Conservation (phyloP, 176 grass and related monocot species). For the Oryza meridionalis region DNA sequence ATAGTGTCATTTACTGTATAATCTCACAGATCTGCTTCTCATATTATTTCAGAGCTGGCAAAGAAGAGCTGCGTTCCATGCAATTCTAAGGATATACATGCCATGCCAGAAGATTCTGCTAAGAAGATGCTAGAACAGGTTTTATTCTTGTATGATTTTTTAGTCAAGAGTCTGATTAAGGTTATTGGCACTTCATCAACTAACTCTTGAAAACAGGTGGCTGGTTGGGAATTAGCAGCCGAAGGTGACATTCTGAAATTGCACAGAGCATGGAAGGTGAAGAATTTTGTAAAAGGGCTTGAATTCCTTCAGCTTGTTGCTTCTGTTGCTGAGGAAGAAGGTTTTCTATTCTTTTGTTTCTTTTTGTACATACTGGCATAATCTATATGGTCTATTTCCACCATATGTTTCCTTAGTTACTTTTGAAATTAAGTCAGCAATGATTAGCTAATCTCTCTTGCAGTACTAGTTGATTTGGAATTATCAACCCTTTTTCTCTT, state of each 20-base stretch:
- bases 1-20: background rate
- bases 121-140: constrained; percentile 73
- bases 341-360: constrained; percentile 39
- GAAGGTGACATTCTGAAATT: constrained; percentile 71
- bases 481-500: background rate
- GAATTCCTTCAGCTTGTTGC: constrained; percentile 91
- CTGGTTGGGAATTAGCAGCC: constrained; percentile 62
- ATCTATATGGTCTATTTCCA: constrained; percentile 1
- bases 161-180: constrained; percentile 5
- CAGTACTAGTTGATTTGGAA: constrained; percentile 1
- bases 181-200: constrained; percentile 9
- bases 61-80: constrained; percentile 79
- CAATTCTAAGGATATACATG: constrained; percentile 67
- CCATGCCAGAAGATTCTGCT: constrained; percentile 87
- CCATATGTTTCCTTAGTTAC: background rate
- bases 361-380: background rate
- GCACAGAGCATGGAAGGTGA: constrained; percentile 78
- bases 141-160: constrained; percentile 14
- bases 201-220: constrained; percentile 57
- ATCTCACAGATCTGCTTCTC: constrained; percentile 16
- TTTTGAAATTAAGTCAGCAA: background rate
- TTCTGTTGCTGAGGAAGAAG: constrained; percentile 82
- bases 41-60: constrained; percentile 62
- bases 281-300: constrained; percentile 84
- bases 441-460: constrained; percentile 12